Percentiles rank a stretch among this genome's conserved stretches.
Conservation (phyloP, 2,329 filamentous ascomycete species). For the Amauroascus niger region DNA sequence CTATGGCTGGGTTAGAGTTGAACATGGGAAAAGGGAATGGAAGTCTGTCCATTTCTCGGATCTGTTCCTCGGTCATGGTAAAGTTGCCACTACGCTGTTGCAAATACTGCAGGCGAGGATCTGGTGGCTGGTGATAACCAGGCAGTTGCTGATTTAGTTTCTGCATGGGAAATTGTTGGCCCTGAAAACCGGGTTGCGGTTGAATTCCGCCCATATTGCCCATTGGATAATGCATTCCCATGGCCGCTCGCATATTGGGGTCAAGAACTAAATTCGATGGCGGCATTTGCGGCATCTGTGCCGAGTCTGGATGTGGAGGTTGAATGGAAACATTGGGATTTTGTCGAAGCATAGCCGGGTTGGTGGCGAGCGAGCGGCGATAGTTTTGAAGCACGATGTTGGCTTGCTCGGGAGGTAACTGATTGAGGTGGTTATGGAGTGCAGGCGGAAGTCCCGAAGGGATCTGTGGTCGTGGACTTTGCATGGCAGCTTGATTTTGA, state of each 20-base stretch:
- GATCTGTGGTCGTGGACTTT: constrained; percentile 25
- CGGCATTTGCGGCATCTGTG: constrained; percentile 26
- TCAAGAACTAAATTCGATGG: constrained; percentile 29
- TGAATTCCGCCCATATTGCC: constrained; percentile 23
- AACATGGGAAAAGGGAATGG: constrained; percentile 32
- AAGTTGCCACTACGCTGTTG: constrained; percentile 28
- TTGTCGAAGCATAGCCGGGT: constrained; percentile 25
- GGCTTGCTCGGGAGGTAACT: constrained; percentile 31
- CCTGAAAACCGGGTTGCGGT: constrained; percentile 7
- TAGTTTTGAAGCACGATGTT: constrained; percentile 28
- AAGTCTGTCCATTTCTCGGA: constrained; percentile 36
- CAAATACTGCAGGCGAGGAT: constrained; percentile 25
- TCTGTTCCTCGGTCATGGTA: constrained; percentile 34
- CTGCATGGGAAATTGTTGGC: constrained; percentile 15
- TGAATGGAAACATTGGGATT: constrained; percentile 29
- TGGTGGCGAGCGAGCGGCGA: constrained; percentile 25
- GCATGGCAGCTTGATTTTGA: constrained; percentile 26
- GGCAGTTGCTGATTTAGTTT: constrained; percentile 19
- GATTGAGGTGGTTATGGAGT: constrained; percentile 29
- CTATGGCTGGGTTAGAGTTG: constrained; percentile 25
- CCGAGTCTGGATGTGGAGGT: constrained; percentile 25
- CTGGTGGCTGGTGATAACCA: neutral
- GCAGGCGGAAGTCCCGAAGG: constrained; percentile 29
- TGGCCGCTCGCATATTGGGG: constrained; percentile 28
- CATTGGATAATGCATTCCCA: constrained; percentile 29